Evolutionary conservation across 306 rosid genomes (phyloP).

Genomic region (Cyamopsis tetragonoloba): DNA sequence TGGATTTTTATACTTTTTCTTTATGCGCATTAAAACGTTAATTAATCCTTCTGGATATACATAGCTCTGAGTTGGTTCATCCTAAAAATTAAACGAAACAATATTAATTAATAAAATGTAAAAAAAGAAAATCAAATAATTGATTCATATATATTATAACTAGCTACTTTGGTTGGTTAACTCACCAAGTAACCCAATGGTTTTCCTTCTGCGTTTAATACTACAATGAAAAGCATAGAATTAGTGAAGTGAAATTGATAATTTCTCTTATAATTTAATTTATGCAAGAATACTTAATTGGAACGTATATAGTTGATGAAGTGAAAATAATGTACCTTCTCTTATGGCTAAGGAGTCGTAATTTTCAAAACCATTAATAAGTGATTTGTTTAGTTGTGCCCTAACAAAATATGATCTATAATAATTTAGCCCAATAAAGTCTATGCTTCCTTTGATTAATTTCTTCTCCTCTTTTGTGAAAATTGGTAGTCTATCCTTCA

Average conservation of each 20-base stretch:
- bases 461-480: conserved; percentile 15
- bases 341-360: background rate
- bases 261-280: background rate
- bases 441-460: conserved; percentile 23
- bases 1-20: conserved; percentile 11
- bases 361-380: background rate
- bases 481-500: conserved; percentile 31
- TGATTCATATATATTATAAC: background rate
- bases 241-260: background rate
- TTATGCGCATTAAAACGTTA: conserved; percentile 3
- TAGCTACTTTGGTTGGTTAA: background rate
- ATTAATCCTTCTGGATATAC: conserved; percentile 33
- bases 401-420: conserved; percentile 26
- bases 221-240: background rate
- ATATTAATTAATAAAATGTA: background rate
- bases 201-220: background rate
- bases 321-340: background rate
- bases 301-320: background rate
- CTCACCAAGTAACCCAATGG: conserved; percentile 26
- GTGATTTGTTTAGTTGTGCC: background rate
- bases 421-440: conserved; percentile 35
- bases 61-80: background rate
- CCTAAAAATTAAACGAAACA: background rate
- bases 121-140: background rate
- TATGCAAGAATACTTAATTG: background rate